Conservation (phyloP, 495 filamentous ascomycete species). For the Aspergillus egyptiacus region DNA sequence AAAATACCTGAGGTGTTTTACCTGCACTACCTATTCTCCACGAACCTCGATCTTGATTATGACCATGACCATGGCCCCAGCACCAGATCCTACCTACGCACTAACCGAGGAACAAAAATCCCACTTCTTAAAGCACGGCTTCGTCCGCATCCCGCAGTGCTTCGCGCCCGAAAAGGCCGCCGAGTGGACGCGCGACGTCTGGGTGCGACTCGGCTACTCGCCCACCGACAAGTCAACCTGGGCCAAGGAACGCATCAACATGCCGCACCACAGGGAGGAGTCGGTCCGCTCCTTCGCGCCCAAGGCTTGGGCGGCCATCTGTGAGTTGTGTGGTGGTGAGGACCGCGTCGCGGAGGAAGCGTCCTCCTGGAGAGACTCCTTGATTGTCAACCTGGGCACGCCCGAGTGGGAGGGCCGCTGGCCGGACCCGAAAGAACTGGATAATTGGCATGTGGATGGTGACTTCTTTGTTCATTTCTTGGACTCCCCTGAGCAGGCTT, state of each 20-base stretch:
- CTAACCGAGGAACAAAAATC: slow-evolving; percentile 57
- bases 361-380: slow-evolving; percentile 57
- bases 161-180: slow-evolving; percentile 59
- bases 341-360: slow-evolving; percentile 47
- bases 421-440: slow-evolving; percentile 44
- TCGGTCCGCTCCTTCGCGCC: slow-evolving; percentile 55
- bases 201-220: slow-evolving; percentile 63
- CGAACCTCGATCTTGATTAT: too few relatives aligned
- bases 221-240: slow-evolving; percentile 64
- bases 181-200: slow-evolving; percentile 52
- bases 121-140: slow-evolving; percentile 63
- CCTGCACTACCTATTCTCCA: too few relatives aligned
- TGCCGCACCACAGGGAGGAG: slow-evolving; percentile 54
- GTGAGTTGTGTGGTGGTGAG: slow-evolving; percentile 63
- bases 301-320: slow-evolving; percentile 63
- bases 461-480: slow-evolving; percentile 74
- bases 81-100: not conserved
- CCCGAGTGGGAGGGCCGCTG: slow-evolving; percentile 46
- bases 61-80: too few relatives aligned
- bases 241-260: slow-evolving; percentile 55
- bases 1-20: too few relatives aligned
- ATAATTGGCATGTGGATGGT: slow-evolving; percentile 68
- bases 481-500: slow-evolving; percentile 65
- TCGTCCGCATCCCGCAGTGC: slow-evolving; percentile 52
- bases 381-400: slow-evolving; percentile 70